These are phyloP conservation scores for Jimgerdemannia flammicorona DNA, from an alignment of 192 early-diverging fungal species.

Conservation along the genomic window DNA sequence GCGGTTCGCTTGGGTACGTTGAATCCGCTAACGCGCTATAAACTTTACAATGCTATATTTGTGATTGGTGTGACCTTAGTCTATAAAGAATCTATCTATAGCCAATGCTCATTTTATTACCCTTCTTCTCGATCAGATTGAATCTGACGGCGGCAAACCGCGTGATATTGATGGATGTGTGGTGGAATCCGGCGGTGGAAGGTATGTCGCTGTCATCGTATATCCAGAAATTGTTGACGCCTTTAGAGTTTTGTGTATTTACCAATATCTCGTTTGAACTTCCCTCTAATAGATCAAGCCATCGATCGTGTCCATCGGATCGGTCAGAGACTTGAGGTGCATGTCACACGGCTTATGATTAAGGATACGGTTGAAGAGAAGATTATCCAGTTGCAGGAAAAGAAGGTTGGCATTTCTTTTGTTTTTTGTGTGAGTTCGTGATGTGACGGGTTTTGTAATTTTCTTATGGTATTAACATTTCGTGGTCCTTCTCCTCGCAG, in stretches of 20 bases:
- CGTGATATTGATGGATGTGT: slow-evolving; percentile 76
- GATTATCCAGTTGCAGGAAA: slow-evolving; percentile 75
- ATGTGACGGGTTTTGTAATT: too few relatives aligned
- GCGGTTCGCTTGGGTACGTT: slow-evolving; percentile 35
- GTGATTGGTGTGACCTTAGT: too few relatives aligned
- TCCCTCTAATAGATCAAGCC: slow-evolving; percentile 46
- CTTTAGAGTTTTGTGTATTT: background rate
- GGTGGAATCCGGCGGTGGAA: slow-evolving; percentile 80
- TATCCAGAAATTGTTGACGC: background rate
- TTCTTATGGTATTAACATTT: background rate
- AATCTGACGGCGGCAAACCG: slow-evolving; percentile 71
- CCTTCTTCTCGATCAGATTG: slow-evolving; percentile 51
- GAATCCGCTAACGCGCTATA: background rate
- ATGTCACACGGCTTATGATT: slow-evolving; percentile 67
- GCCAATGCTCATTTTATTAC: background rate
- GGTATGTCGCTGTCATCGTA: slow-evolving; percentile 18
- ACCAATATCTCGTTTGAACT: background rate
- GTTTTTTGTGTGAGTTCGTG: too few relatives aligned
- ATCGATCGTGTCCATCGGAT: slow-evolving; percentile 82
- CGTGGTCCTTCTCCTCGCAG: slow-evolving; percentile 9
- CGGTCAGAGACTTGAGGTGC: slow-evolving; percentile 62
- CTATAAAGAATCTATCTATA: too few relatives aligned
- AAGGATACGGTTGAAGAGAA: slow-evolving; percentile 80
- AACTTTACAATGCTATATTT: too few relatives aligned
- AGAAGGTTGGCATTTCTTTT: slow-evolving; percentile 48